Percentiles rank a stretch among this genome's conserved stretches.
These are phyloP conservation scores for Aspergillus intermedius DNA, from an alignment of 2,329 filamentous ascomycete genomes.

Conservation along the genomic window DNA sequence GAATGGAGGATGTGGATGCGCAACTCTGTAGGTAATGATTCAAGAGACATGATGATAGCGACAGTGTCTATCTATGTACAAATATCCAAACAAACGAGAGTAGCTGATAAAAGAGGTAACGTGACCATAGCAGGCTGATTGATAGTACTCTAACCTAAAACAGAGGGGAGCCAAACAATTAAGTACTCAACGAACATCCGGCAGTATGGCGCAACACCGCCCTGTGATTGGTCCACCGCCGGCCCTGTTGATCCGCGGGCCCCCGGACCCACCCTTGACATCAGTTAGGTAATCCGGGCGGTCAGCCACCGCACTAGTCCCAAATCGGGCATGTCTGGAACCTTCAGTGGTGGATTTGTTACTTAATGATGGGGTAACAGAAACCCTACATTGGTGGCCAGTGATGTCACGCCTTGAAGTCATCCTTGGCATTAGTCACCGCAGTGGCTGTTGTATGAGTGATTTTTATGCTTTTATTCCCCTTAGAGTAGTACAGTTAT, in stretches of 20 bases:
- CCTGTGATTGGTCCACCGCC: neutral
- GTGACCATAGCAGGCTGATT: too few relatives aligned
- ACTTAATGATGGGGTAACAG: neutral
- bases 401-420: neutral
- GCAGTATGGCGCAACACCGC: neutral
- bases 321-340: too few relatives aligned
- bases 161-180: neutral
- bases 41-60: slow-evolving; percentile 11
- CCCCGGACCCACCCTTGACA: neutral
- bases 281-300: neutral
- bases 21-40: slow-evolving; percentile 10
- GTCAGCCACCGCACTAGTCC: neutral
- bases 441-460: neutral
- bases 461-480: neutral
- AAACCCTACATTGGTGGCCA: neutral
- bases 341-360: neutral
- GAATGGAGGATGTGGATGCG: slow-evolving; percentile 8
- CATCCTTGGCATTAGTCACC: neutral
- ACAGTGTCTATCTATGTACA: slow-evolving; percentile 2
- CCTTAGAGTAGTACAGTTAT: too few relatives aligned
- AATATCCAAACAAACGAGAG: neutral
- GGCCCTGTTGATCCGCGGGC: neutral
- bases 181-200: neutral
- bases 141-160: neutral
- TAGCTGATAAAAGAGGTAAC: neutral